Percentiles rank a stretch among this genome's conserved stretches.
phyloP scores from a whole-genome alignment of 805 yeast genomes.

The Candida stauntonica region DNA sequence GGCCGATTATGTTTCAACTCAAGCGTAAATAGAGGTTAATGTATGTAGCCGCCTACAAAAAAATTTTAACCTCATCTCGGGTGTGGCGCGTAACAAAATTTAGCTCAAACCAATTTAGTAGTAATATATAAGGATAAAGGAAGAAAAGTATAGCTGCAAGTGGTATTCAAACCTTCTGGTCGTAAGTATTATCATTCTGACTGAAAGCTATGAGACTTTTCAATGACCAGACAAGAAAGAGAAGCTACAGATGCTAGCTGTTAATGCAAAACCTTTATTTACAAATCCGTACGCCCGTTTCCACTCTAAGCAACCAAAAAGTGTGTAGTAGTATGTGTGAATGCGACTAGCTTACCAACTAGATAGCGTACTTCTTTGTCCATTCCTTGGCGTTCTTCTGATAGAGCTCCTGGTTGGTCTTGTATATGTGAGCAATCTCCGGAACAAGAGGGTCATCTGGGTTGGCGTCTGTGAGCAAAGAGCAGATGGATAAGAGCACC shows the following conservation, averaged over 20 bases:
- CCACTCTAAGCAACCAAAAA: background rate
- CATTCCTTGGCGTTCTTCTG: constrained; percentile 98
- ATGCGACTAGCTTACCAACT: no score
- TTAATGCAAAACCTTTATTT: constrained; percentile 19
- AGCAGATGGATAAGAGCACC: constrained; percentile 90
- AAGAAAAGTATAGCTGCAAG: no score
- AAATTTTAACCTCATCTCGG: constrained; percentile 19
- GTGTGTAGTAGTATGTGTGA: no score
- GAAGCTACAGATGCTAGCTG: no score
- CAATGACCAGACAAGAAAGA: no score
- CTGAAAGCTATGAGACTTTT: no score
- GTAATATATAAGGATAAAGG: no score
- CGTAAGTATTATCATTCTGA: no score
- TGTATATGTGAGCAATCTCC: constrained; percentile 94
- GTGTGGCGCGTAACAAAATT: constrained; percentile 10
- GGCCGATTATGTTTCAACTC: background rate
- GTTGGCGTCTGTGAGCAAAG: constrained; percentile 93
- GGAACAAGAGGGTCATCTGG: constrained; percentile 99
- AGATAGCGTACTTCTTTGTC: constrained; percentile 96
- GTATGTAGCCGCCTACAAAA: constrained; percentile 5
- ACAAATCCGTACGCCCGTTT: constrained; percentile 9
- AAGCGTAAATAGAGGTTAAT: no score
- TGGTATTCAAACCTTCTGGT: no score
- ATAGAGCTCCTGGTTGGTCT: constrained; percentile 88
- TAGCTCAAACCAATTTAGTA: no score